These are phyloP conservation scores for Globisporangium orthogonon DNA, from an alignment of 352 stramenopile genomes.

Conservation along the genomic window DNA sequence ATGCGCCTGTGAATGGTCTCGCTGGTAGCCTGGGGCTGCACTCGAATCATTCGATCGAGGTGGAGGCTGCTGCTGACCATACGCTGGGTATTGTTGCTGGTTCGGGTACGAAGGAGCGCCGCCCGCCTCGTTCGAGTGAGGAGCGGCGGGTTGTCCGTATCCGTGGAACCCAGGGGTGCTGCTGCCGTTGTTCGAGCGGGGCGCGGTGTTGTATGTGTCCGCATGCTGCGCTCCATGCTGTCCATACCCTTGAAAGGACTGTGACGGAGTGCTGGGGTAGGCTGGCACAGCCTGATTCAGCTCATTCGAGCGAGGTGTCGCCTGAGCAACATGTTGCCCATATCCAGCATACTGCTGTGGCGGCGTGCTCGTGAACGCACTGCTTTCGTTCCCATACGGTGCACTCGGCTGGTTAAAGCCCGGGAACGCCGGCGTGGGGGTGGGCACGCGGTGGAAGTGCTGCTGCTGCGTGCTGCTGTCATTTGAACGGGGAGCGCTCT, in stretches of 20 bases:
- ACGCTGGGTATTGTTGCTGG: constrained; percentile 5
- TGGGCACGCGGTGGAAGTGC: constrained; percentile 16
- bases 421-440: constrained; percentile 3
- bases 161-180: constrained; percentile 1
- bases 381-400: constrained; percentile 8
- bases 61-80: constrained; percentile 4
- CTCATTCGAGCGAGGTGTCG: constrained; percentile 19
- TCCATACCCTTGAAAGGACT: constrained; percentile 13
- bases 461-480: constrained; percentile 2
- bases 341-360: constrained; percentile 2
- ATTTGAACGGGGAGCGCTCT: constrained; percentile 13
- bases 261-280: constrained; percentile 19
- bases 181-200: constrained; percentile 2
- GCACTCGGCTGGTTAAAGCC: constrained; percentile 4
- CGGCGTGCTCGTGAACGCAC: not conserved
- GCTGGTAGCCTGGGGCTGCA: not conserved
- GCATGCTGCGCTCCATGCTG: constrained; percentile 9
- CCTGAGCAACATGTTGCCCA: constrained; percentile 7
- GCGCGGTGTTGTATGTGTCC: constrained; percentile 7
- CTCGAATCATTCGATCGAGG: constrained; percentile 7
- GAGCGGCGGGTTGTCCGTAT: constrained; percentile 4
- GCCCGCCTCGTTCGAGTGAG: constrained; percentile 16
- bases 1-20: not conserved
- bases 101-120: constrained; percentile 17
- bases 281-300: constrained; percentile 11